Evolutionary conservation across 139 green algal species (phyloP), one percentile per base, ranked within the genome.

Genomic region (Nannochloris sp.): DNA sequence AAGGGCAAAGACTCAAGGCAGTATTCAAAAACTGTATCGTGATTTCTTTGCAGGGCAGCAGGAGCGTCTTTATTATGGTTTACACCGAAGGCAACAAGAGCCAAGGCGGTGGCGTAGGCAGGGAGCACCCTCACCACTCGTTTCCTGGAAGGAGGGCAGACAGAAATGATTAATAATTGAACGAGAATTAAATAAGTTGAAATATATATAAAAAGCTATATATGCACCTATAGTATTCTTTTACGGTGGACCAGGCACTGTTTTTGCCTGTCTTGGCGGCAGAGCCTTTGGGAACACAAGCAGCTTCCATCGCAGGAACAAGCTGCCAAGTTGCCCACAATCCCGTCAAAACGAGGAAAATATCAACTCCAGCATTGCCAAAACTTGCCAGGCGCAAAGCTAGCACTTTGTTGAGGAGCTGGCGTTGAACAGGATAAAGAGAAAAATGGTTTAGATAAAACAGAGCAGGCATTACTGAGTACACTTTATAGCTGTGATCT

Each of bases 1-100:
- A 65, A 37, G 14, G 59, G 59, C 24, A 65, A 36, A 25, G 59
- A 37, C 29, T 24, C 10, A 23, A 10, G 59, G 15, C 59, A 65
- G 7, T 57, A 36, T 23, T 19, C 39, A 55, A 65, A 65, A 13
- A 36, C 38, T 7, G 29, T 27, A 55, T 65, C 34, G 32, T 65
- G 36, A 10, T 19, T 54, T 24, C 25, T 19, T 35, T 65, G n/a
- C 32, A 54, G 48, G 19, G n/a, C n/a, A 45, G 48, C 9, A 19
- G 37, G 37, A 12, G 9, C 9, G 37, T 19, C 9, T 12, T 45
- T 45, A 12, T 45, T 57, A 24, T 37, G 9, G 13, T 48, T 13
- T 30, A 65, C 12, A 14, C 19, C 15, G 12, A 54, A 38, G 24
- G 35, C 33, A 33, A 65, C 39, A 4, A 55, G 24, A 9, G 39